A percentile compares a stretch with the other conserved stretches of the same genome.
phyloP scores from a whole-genome alignment of 495 filamentous ascomycete species.

The Trichoderma reesei region DNA sequence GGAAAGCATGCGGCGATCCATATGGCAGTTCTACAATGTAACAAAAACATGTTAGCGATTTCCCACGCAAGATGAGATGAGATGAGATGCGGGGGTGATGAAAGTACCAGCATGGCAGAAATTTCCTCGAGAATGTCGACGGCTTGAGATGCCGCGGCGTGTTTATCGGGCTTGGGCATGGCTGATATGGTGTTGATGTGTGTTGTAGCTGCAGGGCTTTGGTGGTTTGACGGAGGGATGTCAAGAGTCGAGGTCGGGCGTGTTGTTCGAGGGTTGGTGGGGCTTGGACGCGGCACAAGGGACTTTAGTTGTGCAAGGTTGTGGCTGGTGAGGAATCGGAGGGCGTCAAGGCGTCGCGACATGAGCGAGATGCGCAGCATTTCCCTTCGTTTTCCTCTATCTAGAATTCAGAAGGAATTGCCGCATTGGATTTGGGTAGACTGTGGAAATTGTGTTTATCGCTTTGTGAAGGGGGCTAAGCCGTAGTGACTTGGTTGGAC shows the following conservation, averaged over 20 bases:
- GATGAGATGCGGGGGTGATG: conserved; percentile 12
- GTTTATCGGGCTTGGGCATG: conserved; percentile 50
- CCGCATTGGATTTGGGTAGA: too few species aligned
- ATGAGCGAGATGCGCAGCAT: neutral
- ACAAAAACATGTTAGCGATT: neutral
- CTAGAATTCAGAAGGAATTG: too few species aligned
- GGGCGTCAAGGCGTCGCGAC: neutral
- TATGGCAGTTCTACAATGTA: conserved; percentile 66
- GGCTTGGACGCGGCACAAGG: neutral
- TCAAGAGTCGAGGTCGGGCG: neutral
- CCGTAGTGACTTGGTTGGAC: neutral
- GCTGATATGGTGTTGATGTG: conserved; percentile 13
- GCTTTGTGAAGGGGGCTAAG: too few species aligned
- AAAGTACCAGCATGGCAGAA: conserved; percentile 67
- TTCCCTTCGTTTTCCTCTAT: too few species aligned
- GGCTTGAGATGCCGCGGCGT: conserved; percentile 85
- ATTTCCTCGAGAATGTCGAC: conserved; percentile 96
- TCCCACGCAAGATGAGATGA: neutral
- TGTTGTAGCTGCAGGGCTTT: neutral
- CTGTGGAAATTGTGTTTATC: too few species aligned
- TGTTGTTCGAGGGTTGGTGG: conserved; percentile 14
- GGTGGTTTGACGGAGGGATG: conserved; percentile 6
- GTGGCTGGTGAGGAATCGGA: neutral
- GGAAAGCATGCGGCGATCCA: conserved; percentile 81
- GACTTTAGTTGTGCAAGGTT: neutral